Percentiles rank a stretch among this genome's conserved stretches.
Evolutionary conservation across 2,329 filamentous ascomycete species (phyloP).

Genomic region (Alternaria ventricosa): DNA sequence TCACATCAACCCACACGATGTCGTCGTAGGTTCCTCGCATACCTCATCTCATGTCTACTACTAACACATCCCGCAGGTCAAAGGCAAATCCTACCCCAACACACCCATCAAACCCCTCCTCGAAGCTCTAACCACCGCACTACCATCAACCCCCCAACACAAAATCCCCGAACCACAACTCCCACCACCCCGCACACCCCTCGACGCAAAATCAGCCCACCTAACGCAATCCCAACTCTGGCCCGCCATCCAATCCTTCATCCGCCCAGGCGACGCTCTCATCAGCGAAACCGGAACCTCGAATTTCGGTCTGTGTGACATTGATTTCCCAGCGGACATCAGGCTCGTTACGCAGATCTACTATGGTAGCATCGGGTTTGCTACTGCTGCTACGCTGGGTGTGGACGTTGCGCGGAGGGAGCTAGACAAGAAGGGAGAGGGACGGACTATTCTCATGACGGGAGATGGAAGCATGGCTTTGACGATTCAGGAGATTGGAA

Average conservation of each 20-base stretch:
- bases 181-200: conserved; percentile 35
- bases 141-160: conserved; percentile 34
- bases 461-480: conserved; percentile 71
- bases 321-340: conserved; percentile 33
- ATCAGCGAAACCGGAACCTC: conserved; percentile 53
- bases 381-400: conserved; percentile 52
- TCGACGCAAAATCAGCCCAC: conserved; percentile 43
- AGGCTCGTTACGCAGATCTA: conserved; percentile 51
- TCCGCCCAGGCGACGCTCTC: conserved; percentile 48
- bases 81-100: conserved; percentile 40
- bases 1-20: conserved; percentile 47
- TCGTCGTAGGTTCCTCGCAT: conserved; percentile 32
- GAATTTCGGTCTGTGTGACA: conserved; percentile 48
- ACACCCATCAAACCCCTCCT: conserved; percentile 49
- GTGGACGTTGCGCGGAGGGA: conserved; percentile 59
- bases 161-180: conserved; percentile 29
- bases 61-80: conserved; percentile 24
- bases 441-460: conserved; percentile 63
- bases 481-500: conserved; percentile 70
- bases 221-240: conserved; percentile 55
- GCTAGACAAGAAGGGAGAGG: conserved; percentile 26
- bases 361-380: conserved; percentile 54
- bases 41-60: not conserved
- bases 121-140: conserved; percentile 27
- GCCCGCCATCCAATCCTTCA: conserved; percentile 49